Base-by-base conservation (phyloP, 2,329 filamentous ascomycete genomes). In the Penicillium freii region DNA sequence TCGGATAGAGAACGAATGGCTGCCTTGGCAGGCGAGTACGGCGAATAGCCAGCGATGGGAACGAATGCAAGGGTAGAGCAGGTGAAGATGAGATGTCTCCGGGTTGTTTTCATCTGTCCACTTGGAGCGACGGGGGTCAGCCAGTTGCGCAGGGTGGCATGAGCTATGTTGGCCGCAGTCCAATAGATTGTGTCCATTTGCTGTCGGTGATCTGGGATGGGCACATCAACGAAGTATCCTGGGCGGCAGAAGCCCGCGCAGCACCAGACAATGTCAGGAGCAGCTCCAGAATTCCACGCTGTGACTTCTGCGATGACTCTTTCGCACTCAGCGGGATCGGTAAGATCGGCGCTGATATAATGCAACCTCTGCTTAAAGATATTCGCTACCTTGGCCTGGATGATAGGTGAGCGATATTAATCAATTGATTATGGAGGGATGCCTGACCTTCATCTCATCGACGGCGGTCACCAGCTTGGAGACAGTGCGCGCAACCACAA, bases 161-260 rank as follows among this genome's bases (percentile, higher is more conserved):
- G 91, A 38, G 91, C 88, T 77, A 96, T 90, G 73, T 96, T 94
- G 40, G 88, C 88, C 31, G 87, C 86, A 48, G 91, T 90, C 82
- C 88, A 96, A 78, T 91, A 97, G 77, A 97, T 93, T 65, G 93
- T 84, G 70, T 96, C 91, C 91, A 96, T 96, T 73, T 96, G 91
- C 62, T 82, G 79, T 42, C 88, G 84, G 63, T 92, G 78, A 11
- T 82, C 83, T 8, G 86, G 78, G 51, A 90, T 78, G 9, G 88
- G 82, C 39, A 85, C 86, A 60, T 96, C 90, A 63, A 90, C 74
- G 78, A 93, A 96, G 60, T 96, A 87, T 36, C 84, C 82, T 0
- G 92, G 92, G 17, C 80, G 81, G 6, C 89, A 84, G 62, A 84
- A 81, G 59, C 93, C 93, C 3, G 93, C 93, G 50, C 92, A 84